phyloP scores from a whole-genome alignment of 2,329 filamentous ascomycete species.

The Fusarium chaquense region DNA sequence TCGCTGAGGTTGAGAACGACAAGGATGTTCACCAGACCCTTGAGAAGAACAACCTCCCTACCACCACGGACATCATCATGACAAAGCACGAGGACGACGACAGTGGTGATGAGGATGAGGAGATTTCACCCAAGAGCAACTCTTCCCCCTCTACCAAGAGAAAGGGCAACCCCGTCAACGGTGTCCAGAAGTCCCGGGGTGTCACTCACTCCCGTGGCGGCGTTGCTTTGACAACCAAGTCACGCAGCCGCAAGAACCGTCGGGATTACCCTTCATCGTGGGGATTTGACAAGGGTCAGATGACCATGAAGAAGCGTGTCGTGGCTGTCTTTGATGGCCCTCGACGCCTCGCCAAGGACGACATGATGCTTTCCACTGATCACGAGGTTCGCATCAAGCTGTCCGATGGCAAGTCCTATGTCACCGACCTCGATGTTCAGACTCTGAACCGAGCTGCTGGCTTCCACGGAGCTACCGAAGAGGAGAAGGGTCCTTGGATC shows the following conservation, averaged over 20 bases:
- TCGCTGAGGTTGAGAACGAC: constrained; percentile 75
- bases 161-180: constrained; percentile 68
- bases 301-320: constrained; percentile 98
- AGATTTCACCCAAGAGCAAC: constrained; percentile 61
- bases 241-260: constrained; percentile 85
- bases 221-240: constrained; percentile 68
- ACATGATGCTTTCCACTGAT: constrained; percentile 97
- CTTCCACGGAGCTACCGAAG: constrained; percentile 81
- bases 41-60: constrained; percentile 71
- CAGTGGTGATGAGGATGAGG: constrained; percentile 66
- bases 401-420: constrained; percentile 79
- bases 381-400: constrained; percentile 92
- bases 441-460: constrained; percentile 90
- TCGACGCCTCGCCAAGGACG: constrained; percentile 92
- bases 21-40: constrained; percentile 71
- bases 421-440: constrained; percentile 93
- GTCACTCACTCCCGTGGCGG: constrained; percentile 83
- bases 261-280: constrained; percentile 94
- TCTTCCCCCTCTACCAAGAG: constrained; percentile 60
- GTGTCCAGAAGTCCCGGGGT: constrained; percentile 75
- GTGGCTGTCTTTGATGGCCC: constrained; percentile 91
- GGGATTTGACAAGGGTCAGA: constrained; percentile 91
- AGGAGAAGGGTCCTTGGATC: constrained; percentile 89
- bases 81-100: constrained; percentile 67
- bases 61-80: constrained; percentile 55